Evolutionary conservation across 805 yeast species (phyloP), one percentile per base, ranked within the genome.

Genomic region (Candida boleticola): DNA sequence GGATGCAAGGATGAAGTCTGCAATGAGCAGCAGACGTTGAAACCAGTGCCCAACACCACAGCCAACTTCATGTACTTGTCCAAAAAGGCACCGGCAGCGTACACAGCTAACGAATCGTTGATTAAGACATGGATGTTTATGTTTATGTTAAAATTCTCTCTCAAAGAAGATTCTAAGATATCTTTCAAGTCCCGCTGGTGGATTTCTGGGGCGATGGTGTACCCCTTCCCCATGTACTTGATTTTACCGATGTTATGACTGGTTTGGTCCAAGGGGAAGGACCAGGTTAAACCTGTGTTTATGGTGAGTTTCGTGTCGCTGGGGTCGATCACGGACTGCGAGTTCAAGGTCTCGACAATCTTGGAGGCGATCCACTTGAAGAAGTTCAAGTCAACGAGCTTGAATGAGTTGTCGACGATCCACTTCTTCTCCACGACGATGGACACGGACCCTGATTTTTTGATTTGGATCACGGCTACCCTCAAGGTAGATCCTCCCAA

Each of bases 61-160:
- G 85, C 84, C 35, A 82, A 50, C 42, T 62, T 53, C 50, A 67
- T 61, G 45, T 52, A 48, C 16, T 55, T 49, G 43, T 66, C 68
- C 43, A 64, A 45, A 41, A 73, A 69, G 2, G 63, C 45, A 7
- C 82, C 82, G 0, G 86, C 74, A 9, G 82, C 62, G 53, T 72
- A 77, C 0, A 82, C 85, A 0, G 86, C 82, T n/a, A 80, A 71
- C 1, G 86, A 76, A 53, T 80, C 89, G 56, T 83, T 83, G 23
- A 82, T 63, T 29, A 83, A 70, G 13, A 71, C 60, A 45, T 66
- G 58, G 18, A 82, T 69, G 13, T 62, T 55, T 14, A 74, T 58
- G 1, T 49, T 39, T 6, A 73, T 36, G 11, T 52, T 48, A 33
- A 53, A 52, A 7, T 52, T 50, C 9, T 44, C 25, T 3, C 41